Base-by-base conservation (phyloP, 305 asterid species). In the Rubia tinctorum region DNA sequence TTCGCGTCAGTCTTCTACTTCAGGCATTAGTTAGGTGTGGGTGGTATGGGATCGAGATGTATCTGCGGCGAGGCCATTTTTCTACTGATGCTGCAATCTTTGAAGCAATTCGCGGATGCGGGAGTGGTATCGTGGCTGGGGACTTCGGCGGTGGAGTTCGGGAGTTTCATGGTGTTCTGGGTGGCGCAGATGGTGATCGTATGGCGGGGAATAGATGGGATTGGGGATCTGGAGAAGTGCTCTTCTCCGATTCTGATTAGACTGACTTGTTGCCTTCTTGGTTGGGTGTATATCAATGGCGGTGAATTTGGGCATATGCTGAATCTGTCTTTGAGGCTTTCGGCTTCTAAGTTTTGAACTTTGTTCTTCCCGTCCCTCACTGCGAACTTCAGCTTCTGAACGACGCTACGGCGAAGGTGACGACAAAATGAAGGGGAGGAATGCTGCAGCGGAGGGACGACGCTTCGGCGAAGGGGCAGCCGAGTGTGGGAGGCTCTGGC, bases 301-400 rank as follows among this genome's bases (percentile, higher is more conserved):
- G 97, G 97, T 34, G 98, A 97, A 25, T 88, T 91, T 71, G 76
- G 88, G 30, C 97, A 90, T 71, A 86, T 94, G 97, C 76, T 94
- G 0, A 72, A 84, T 1, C 74, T 91, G 23, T n/a, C 84, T 12
- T 94, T 97, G 3, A 84, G 82, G 80, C 91, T 94, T 2, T 78
- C 97, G 8, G 76, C 43, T 30, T 80, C 87, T 2, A 81, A 91
- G 56, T 94, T 94, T 74, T 94, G 97, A 97, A 59, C 90, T 2
- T 78, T 94, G 0, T 91, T 94, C 49, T 90, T 90, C 79, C 98
- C 98, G 20, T 91, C 97, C 0, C 62, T 94, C 0, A 94, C 98
- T 0, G 98, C 98, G 17, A 94, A 94, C 80, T 89, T 91, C 4
- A 92, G 98, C 51, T 94, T 91, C 72, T 94, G 98, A 97, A 96